Percentiles rank a stretch among this genome's conserved stretches.
phyloP scores from a whole-genome alignment of 192 early-diverging fungal genomes.

The Chytriomyces hyalinus region DNA sequence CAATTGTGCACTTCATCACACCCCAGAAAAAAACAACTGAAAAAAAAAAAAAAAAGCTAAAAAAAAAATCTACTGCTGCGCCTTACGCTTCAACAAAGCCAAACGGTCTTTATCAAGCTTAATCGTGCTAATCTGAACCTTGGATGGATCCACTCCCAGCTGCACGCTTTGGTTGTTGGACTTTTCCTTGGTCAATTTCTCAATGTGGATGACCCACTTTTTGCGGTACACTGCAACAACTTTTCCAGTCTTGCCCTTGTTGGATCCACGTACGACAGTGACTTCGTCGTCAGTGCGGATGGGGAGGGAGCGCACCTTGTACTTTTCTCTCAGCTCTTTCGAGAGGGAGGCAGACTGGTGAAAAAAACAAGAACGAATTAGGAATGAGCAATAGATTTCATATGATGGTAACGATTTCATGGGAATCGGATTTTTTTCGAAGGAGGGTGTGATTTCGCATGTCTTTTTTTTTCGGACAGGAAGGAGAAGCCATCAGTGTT shows the following conservation, averaged over 20 bases:
- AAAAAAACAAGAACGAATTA: background rate
- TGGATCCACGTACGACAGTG: constrained; percentile 87
- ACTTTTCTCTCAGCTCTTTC: constrained; percentile 98
- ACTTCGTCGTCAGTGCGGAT: constrained; percentile 99
- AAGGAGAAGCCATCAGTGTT: background rate
- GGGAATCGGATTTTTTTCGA: too few species aligned
- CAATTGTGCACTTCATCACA: too few species aligned
- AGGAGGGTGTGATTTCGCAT: too few species aligned
- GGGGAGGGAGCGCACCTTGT: constrained; percentile 94
- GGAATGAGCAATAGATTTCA: too few species aligned
- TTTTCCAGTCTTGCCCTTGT: constrained; percentile 98
- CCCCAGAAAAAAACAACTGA: too few species aligned
- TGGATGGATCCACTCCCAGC: constrained; percentile 97
- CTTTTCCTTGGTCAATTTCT: constrained; percentile 96
- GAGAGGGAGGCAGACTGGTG: constrained; percentile 74
- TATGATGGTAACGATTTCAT: too few species aligned
- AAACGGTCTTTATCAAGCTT: constrained; percentile 97
- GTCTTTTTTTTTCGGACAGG: too few species aligned
- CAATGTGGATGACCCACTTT: constrained; percentile 99
- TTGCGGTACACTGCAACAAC: constrained; percentile 96
- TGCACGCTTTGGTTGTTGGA: constrained; percentile 90
- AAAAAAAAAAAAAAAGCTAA: too few species aligned
- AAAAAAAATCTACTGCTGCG: too few species aligned
- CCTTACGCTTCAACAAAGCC: constrained; percentile 90
- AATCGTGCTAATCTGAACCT: constrained; percentile 94